These are phyloP conservation scores for Thielaviopsis populi DNA, from an alignment of 2,329 filamentous ascomycete species.

Conservation along the genomic window DNA sequence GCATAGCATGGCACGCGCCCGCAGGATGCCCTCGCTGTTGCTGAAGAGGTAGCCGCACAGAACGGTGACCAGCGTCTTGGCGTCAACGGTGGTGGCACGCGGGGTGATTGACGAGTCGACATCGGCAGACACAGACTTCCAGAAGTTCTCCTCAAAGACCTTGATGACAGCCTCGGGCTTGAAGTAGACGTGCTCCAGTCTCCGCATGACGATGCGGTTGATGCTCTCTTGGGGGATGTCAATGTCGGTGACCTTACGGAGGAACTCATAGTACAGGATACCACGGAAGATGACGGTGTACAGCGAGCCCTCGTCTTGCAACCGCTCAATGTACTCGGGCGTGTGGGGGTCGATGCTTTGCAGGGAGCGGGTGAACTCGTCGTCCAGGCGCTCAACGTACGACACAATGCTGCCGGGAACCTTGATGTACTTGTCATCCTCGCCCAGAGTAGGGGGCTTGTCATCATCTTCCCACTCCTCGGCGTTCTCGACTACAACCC, in stretches of 20 bases:
- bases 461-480: slow-evolving; percentile 99
- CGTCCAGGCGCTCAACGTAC: slow-evolving; percentile 85
- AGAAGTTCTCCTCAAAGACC: slow-evolving; percentile 87
- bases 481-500: slow-evolving; percentile 76
- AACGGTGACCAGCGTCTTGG: slow-evolving; percentile 61
- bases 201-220: slow-evolving; percentile 85
- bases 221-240: slow-evolving; percentile 71
- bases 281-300: slow-evolving; percentile 88
- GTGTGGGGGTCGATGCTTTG: slow-evolving; percentile 97
- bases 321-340: slow-evolving; percentile 91
- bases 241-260: slow-evolving; percentile 54
- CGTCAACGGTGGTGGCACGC: slow-evolving; percentile 51
- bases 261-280: slow-evolving; percentile 72
- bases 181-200: slow-evolving; percentile 96
- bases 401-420: slow-evolving; percentile 90
- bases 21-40: slow-evolving; percentile 88
- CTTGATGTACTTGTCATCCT: slow-evolving; percentile 70
- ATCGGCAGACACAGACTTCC: slow-evolving; percentile 58
- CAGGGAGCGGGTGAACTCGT: slow-evolving; percentile 92
- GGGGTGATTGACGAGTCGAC: slow-evolving; percentile 72
- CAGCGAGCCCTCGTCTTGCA: slow-evolving; percentile 76
- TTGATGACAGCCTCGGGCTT: slow-evolving; percentile 90
- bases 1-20: slow-evolving; percentile 91
- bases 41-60: slow-evolving; percentile 92
- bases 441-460: slow-evolving; percentile 61